Evolutionary conservation across 2,329 filamentous ascomycete species (phyloP).

Genomic region (Cercospora sp.): DNA sequence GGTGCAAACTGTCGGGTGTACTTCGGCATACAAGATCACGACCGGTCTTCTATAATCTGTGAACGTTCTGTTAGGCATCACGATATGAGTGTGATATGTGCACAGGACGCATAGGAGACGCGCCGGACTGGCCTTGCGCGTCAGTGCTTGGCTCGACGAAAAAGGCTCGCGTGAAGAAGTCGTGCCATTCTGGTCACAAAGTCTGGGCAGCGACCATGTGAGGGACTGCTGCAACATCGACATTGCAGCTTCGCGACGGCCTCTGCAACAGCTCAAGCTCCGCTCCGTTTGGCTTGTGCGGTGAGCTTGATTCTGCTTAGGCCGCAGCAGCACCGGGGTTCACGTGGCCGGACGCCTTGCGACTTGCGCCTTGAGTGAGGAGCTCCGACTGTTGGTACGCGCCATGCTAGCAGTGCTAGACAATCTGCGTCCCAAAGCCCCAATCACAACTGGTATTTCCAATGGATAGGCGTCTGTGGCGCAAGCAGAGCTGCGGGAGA

Average conservation of each 20-base stretch:
- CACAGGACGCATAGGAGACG: not conserved
- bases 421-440: not conserved
- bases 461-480: not conserved
- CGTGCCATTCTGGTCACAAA: constrained; percentile 1
- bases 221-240: not conserved
- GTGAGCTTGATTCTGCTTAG: too few relatives aligned
- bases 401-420: not conserved
- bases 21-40: not conserved
- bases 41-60: constrained; percentile 5
- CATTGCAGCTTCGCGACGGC: not conserved
- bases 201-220: not conserved
- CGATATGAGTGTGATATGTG: not conserved
- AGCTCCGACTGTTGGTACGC: not conserved
- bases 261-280: too few relatives aligned
- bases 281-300: too few relatives aligned
- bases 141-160: not conserved
- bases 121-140: not conserved
- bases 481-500: not conserved
- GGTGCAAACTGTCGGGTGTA: not conserved
- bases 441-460: not conserved
- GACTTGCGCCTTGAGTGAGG: not conserved
- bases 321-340: not conserved
- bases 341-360: not conserved
- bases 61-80: not conserved
- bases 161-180: not conserved